Conservation (phyloP, 129 eudicot species). For the Lactuca sativa region DNA sequence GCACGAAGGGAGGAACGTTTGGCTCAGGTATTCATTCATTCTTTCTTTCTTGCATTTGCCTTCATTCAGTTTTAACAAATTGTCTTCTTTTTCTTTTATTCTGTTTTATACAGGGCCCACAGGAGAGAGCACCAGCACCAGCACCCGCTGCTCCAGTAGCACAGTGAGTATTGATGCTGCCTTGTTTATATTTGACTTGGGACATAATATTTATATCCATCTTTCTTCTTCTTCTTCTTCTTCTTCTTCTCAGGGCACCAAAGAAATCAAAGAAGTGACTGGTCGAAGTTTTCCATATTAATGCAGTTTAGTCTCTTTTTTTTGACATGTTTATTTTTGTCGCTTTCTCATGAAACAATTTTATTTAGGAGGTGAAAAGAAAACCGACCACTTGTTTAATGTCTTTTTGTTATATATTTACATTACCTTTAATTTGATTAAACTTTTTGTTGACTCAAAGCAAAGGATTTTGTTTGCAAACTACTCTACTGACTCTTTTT, state of each 20-base stretch:
- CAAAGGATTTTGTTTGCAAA: too few species aligned
- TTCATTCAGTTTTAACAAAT: not conserved
- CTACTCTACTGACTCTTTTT: too few species aligned
- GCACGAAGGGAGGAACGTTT: slow-evolving; percentile 92
- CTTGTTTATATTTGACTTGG: not conserved
- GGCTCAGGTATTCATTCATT: slow-evolving; percentile 52
- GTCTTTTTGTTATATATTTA: slow-evolving; percentile 21
- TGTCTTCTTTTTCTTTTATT: not conserved
- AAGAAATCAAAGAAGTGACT: slow-evolving; percentile 83
- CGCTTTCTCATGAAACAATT: slow-evolving; percentile 21
- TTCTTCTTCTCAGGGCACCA: slow-evolving; percentile 43
- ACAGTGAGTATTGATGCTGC: slow-evolving; percentile 37
- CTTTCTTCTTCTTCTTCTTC: not conserved
- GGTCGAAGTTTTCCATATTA: not conserved
- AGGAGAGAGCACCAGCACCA: slow-evolving; percentile 45
- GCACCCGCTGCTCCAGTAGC: slow-evolving; percentile 42
- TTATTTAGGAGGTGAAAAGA: slow-evolving; percentile 15
- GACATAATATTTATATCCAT: not conserved
- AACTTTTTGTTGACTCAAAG: not conserved
- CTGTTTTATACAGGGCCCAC: slow-evolving; percentile 45
- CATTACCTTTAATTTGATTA: slow-evolving; percentile 11
- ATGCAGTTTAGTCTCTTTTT: slow-evolving; percentile 27
- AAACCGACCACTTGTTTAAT: slow-evolving; percentile 20
- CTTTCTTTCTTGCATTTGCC: not conserved
- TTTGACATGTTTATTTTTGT: slow-evolving; percentile 29